These are phyloP conservation scores for Aspergillus pseudoviridinutans DNA, from an alignment of 2,329 filamentous ascomycete species.

Conservation along the genomic window DNA sequence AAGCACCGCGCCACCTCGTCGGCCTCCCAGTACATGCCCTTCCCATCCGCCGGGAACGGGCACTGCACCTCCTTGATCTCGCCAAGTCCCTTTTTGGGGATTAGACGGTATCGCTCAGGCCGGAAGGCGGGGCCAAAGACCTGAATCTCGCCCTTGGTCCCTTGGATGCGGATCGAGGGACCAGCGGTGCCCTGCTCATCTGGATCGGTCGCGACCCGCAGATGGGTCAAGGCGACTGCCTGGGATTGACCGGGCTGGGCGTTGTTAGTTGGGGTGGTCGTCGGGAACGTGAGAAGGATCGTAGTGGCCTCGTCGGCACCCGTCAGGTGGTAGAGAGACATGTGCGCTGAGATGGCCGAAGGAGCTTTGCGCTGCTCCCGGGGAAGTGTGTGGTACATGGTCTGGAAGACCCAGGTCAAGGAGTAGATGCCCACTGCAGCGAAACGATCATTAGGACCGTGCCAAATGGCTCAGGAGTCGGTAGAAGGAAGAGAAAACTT, in stretches of 20 bases:
- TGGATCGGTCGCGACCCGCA: conserved; percentile 61
- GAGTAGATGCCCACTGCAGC: conserved; percentile 71
- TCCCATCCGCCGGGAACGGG: conserved; percentile 56
- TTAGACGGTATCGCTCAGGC: conserved; percentile 62
- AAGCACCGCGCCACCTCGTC: conserved; percentile 73
- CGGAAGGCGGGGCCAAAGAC: conserved; percentile 68
- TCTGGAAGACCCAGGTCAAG: conserved; percentile 87
- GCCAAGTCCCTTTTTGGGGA: conserved; percentile 50
- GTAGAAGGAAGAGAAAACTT: conserved; percentile 15
- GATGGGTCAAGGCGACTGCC: conserved; percentile 65
- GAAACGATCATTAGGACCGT: background rate
- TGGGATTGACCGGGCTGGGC: conserved; percentile 52
- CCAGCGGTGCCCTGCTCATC: conserved; percentile 57
- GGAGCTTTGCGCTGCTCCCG: conserved; percentile 62
- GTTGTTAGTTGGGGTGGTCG: conserved; percentile 43
- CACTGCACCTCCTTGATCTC: conserved; percentile 41
- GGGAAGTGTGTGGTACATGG: conserved; percentile 75
- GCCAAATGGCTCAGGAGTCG: background rate
- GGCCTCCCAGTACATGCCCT: conserved; percentile 88
- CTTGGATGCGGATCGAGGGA: conserved; percentile 74
- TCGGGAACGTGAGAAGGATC: conserved; percentile 72
- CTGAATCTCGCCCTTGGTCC: conserved; percentile 76
- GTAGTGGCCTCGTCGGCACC: conserved; percentile 76
- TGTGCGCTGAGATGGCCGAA: conserved; percentile 59
- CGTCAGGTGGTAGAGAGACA: conserved; percentile 67